A percentile compares a stretch with the other conserved stretches of the same genome.
phyloP scores from a whole-genome alignment of 257 asterid genomes.

The Nicotiana obtusifolia region DNA sequence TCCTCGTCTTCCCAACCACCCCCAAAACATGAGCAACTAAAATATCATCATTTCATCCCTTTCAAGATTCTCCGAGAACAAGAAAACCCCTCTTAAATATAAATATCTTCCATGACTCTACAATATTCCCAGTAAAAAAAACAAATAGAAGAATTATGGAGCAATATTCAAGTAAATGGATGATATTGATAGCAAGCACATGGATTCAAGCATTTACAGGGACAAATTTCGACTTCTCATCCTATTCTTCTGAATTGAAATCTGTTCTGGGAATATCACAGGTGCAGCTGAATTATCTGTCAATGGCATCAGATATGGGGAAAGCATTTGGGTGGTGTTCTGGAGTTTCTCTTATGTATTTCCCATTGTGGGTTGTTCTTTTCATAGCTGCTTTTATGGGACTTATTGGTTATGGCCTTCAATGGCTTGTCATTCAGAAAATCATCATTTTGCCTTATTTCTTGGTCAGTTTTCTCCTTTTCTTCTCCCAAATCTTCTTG shows the following conservation, averaged over 20 bases:
- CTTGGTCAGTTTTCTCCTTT: constrained; percentile 25
- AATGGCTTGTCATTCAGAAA: constrained; percentile 47
- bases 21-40: neutral
- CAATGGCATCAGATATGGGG: constrained; percentile 61
- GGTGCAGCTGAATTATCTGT: constrained; percentile 46
- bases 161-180: constrained; percentile 46
- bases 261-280: constrained; percentile 44
- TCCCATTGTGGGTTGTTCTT: constrained; percentile 45
- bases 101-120: neutral
- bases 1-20: neutral
- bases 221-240: constrained; percentile 53
- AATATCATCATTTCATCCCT: neutral
- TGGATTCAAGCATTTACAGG: constrained; percentile 78
- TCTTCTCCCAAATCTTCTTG: neutral
- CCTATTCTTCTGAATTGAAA: constrained; percentile 50
- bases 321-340: constrained; percentile 76
- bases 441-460: constrained; percentile 48
- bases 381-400: constrained; percentile 53
- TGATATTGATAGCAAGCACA: constrained; percentile 39
- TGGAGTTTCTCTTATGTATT: constrained; percentile 38
- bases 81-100: neutral
- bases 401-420: constrained; percentile 51
- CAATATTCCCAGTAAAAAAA: neutral
- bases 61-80: neutral
- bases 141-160: constrained; percentile 10